Conservation (phyloP, 2,329 filamentous ascomycete genomes). For the Colletotrichum eleusines region DNA sequence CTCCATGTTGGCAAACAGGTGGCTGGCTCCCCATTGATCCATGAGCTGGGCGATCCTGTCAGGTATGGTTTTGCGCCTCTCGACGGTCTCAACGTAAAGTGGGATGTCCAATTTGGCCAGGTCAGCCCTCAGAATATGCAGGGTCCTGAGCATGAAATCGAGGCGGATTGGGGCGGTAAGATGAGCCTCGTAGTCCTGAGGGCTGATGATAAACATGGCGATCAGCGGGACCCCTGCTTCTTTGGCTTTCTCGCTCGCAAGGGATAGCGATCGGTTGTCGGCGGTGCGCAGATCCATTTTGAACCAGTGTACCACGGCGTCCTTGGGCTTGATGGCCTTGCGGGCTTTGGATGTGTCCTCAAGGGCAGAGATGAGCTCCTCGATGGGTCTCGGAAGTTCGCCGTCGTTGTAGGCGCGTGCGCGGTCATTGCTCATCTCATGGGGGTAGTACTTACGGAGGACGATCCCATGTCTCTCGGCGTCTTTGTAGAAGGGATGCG, state of each 20-base stretch:
- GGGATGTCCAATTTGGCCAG: slow-evolving; percentile 81
- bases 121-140: slow-evolving; percentile 74
- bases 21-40: slow-evolving; percentile 77
- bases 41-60: slow-evolving; percentile 73
- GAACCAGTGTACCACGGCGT: slow-evolving; percentile 89
- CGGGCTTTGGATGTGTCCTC: slow-evolving; percentile 69
- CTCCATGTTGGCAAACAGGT: slow-evolving; percentile 86
- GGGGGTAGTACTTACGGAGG: slow-evolving; percentile 82
- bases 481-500: slow-evolving; percentile 60
- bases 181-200: slow-evolving; percentile 88
- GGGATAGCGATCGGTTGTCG: slow-evolving; percentile 79
- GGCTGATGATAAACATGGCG: slow-evolving; percentile 82
- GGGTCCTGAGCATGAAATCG: slow-evolving; percentile 82
- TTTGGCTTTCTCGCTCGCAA: slow-evolving; percentile 75
- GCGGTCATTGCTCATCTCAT: slow-evolving; percentile 86
- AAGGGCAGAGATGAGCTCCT: slow-evolving; percentile 72
- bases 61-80: slow-evolving; percentile 73
- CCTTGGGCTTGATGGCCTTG: slow-evolving; percentile 63
- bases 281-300: slow-evolving; percentile 80
- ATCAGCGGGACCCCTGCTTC: slow-evolving; percentile 78
- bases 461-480: slow-evolving; percentile 72
- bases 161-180: slow-evolving; percentile 78
- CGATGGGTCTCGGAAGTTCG: slow-evolving; percentile 78
- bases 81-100: slow-evolving; percentile 78
- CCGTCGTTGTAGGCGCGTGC: slow-evolving; percentile 80